Evolutionary conservation across 805 yeast genomes (phyloP), one percentile per base, ranked within the genome.

Genomic region (Geotrichum ghanense): DNA sequence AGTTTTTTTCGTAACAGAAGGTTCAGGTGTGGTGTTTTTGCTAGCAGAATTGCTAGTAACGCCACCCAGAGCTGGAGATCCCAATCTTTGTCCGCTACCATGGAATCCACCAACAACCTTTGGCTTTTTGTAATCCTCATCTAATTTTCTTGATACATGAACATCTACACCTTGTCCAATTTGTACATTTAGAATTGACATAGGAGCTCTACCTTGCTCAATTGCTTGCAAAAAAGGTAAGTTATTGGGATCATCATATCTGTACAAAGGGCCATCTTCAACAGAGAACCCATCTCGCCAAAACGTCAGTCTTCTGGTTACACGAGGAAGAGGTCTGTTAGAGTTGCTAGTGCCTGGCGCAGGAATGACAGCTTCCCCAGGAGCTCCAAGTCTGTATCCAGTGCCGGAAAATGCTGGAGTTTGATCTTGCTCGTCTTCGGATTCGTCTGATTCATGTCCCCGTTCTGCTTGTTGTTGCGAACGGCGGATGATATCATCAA

Each of bases 271-370:
- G 2, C 97, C 97, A 43, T 89, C 95, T 25, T 92, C 97, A 22
- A 92, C 88, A 51, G 87, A 86, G 66, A 92, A 92, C 1, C 98
- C 98, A 58, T 92, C 90, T 55, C 79, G 82, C 98, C 98, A 92
- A 62, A 92, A 90, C 0, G 95, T 86, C 51, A 92, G 82, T 40
- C 83, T 83, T 58, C 97, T 75, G 16, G 74, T 72, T 3, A 82
- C 95, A 49, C 77, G 79, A 35, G 66, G 35, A n/a, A n/a, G n/a
- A 55, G 60, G 26, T 54, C 53, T 22, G 60, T 62, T 12, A 60
- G 60, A 21, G 56, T 62, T 20, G 64, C 68, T 14, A 70, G 69
- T 44, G 73, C 75, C 22, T 79, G 81, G 50, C 71, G 63, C 48
- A 4, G 50, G 25, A 19, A 43, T 46, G 9, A 42, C 48, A 23